Base-by-base conservation (phyloP, 805 yeast species). In the Blastobotrys chiropterorum region DNA sequence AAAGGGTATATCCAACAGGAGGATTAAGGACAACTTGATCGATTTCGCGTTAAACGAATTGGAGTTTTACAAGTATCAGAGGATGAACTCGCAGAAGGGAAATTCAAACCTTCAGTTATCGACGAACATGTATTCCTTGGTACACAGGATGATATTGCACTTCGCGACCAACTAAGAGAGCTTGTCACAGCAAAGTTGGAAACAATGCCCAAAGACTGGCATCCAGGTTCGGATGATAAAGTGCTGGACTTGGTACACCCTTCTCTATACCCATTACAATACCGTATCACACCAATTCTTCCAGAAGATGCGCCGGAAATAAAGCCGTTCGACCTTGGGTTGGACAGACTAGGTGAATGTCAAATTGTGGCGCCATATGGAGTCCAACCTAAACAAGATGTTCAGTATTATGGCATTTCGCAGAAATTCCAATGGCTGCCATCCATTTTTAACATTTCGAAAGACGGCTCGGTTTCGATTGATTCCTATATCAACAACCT, bases 191-290 rank as follows among this genome's bases (percentile, higher is more conserved):
- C 5, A 26, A 26, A 26, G 34, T 11, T 26, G 11, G 34, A 26
- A 26, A 26, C 34, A 39, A 53, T 50, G 6, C 51, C 53, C 21
- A 51, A 51, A 4, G 53, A 44, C 51, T 72, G 67, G 56, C 75
- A 71, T 52, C 75, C 75, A 11, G 65, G 64, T 3, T 63, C 72
- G 7, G 56, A 71, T 44, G 59, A 69, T 14, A 66, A 68, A 55
- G 75, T 72, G 2, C 54, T 70, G 17, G 72, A 72, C 53, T 61
- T 73, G 19, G 74, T 68, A 11, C 76, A 73, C 50, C 76, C 77
- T 20, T 71, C 75, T 17, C 62, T 73, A 38, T 72, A 61, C 43
- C 72, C 74, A 3, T 56, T 66, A 21, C 66, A 59, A 41, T 72
- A 69, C 49, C 71, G 65, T 0, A 38, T 40, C 19, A 40, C 43